A percentile compares a stretch with the other conserved stretches of the same genome.
phyloP scores from a whole-genome alignment of 805 yeast genomes.

The Starmerella scarabaei region DNA sequence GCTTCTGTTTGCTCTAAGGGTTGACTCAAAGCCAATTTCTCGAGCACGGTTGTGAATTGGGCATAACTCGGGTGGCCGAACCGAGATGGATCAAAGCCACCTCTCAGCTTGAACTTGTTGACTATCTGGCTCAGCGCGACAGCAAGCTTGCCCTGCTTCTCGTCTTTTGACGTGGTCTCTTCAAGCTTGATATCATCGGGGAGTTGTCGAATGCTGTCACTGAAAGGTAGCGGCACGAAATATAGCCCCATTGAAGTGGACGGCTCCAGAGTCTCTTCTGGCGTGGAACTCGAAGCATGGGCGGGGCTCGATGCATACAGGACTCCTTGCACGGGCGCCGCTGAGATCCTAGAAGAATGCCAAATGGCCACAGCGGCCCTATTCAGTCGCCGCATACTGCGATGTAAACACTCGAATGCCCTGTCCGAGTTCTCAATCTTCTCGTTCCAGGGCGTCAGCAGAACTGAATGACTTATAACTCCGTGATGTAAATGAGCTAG shows the following conservation, averaged over 20 bases:
- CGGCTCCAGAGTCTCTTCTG: slow-evolving; percentile 2
- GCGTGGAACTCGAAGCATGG: not conserved
- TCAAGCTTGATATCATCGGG: slow-evolving; percentile 33
- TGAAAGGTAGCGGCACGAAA: slow-evolving; percentile 53
- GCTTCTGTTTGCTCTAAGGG: slow-evolving; percentile 3
- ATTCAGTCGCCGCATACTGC: slow-evolving; percentile 38
- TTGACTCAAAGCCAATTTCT: slow-evolving; percentile 21
- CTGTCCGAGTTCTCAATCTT: slow-evolving; percentile 47
- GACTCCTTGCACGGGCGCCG: slow-evolving; percentile 17
- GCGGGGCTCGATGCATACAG: slow-evolving; percentile 8
- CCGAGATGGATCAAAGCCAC: slow-evolving; percentile 44
- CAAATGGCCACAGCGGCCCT: slow-evolving; percentile 44
- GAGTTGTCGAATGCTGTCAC: slow-evolving; percentile 57
- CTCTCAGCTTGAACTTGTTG: slow-evolving; percentile 33
- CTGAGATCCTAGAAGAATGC: not conserved
- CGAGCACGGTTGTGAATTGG: slow-evolving; percentile 51
- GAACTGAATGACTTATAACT: slow-evolving; percentile 41
- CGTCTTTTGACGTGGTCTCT: slow-evolving; percentile 13
- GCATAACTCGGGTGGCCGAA: slow-evolving; percentile 25
- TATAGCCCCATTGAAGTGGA: slow-evolving; percentile 47
- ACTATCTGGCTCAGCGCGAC: slow-evolving; percentile 25
- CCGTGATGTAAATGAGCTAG: slow-evolving; percentile 25
- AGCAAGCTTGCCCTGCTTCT: slow-evolving; percentile 22
- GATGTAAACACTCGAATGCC: slow-evolving; percentile 56
- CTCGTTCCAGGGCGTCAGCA: slow-evolving; percentile 56